Conservation (phyloP, 495 filamentous ascomycete species). For the Pyrenula massariospora region DNA sequence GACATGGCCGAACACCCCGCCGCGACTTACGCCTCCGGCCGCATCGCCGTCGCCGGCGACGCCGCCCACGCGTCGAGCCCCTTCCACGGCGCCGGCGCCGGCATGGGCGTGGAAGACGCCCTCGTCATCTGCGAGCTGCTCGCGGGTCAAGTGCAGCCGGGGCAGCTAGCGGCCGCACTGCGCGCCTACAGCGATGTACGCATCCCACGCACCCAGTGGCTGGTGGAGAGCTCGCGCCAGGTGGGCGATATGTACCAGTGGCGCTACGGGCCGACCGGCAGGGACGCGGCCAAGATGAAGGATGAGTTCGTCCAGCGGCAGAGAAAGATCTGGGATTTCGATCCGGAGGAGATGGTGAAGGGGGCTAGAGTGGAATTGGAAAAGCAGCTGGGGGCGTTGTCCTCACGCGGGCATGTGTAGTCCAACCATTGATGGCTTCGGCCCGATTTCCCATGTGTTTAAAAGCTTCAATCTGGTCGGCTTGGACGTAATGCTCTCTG, state of each 20-base stretch:
- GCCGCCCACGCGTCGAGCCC: slow-evolving; percentile 31
- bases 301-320: slow-evolving; percentile 16
- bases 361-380: slow-evolving; percentile 3
- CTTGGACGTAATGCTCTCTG: too few species aligned
- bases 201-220: slow-evolving; percentile 18
- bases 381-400: not conserved
- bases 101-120: slow-evolving; percentile 26
- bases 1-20: slow-evolving; percentile 22
- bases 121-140: slow-evolving; percentile 9
- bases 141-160: not conserved
- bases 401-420: too few species aligned
- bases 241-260: slow-evolving; percentile 20
- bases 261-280: slow-evolving; percentile 9
- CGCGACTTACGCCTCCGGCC: slow-evolving; percentile 15
- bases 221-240: slow-evolving; percentile 20
- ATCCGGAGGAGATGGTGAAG: slow-evolving; percentile 17
- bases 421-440: too few species aligned
- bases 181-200: slow-evolving; percentile 16
- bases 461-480: too few species aligned
- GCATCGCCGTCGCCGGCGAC: slow-evolving; percentile 24
- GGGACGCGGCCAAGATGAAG: slow-evolving; percentile 13
- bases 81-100: slow-evolving; percentile 28
- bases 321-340: slow-evolving; percentile 21
- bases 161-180: slow-evolving; percentile 12
- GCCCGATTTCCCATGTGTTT: too few species aligned